Conservation (phyloP, 441 rosid species). For the Capsella rubella region DNA sequence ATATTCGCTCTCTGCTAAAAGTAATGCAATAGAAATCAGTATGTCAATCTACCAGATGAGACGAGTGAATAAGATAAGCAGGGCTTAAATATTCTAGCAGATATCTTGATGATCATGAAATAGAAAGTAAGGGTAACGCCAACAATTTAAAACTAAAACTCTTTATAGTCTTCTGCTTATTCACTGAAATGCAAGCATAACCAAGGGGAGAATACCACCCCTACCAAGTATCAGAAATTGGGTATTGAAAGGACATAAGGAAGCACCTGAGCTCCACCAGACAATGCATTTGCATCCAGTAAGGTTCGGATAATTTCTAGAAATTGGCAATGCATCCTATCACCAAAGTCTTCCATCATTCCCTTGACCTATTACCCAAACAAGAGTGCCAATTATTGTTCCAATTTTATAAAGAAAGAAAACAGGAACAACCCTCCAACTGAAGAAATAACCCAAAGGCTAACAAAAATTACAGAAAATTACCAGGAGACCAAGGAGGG, state of each 20-base stretch:
- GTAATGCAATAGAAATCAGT: slow-evolving; percentile 22
- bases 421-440: slow-evolving; percentile 8
- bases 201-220: slow-evolving; percentile 10
- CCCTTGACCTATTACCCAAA: slow-evolving; percentile 81
- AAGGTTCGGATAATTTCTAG: slow-evolving; percentile 97
- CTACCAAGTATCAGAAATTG: slow-evolving; percentile 13
- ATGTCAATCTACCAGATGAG: slow-evolving; percentile 28
- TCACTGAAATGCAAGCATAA: slow-evolving; percentile 14
- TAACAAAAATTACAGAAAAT: slow-evolving; percentile 39
- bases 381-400: slow-evolving; percentile 22
- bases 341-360: slow-evolving; percentile 95
- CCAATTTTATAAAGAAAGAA: slow-evolving; percentile 16
- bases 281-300: slow-evolving; percentile 81
- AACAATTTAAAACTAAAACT: neutral
- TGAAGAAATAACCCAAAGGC: slow-evolving; percentile 33
- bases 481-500: slow-evolving; percentile 93
- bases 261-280: slow-evolving; percentile 87
- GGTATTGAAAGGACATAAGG: slow-evolving; percentile 34
- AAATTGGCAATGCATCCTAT: slow-evolving; percentile 97
- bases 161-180: slow-evolving; percentile 6
- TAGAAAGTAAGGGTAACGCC: neutral
- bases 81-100: slow-evolving; percentile 10
- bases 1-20: slow-evolving; percentile 84
- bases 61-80: slow-evolving; percentile 29
- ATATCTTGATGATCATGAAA: slow-evolving; percentile 9